A percentile compares a stretch with the other conserved stretches of the same genome.
Evolutionary conservation across 208 protist species (phyloP).

Genomic region (Acanthamoeba triangularis): DNA sequence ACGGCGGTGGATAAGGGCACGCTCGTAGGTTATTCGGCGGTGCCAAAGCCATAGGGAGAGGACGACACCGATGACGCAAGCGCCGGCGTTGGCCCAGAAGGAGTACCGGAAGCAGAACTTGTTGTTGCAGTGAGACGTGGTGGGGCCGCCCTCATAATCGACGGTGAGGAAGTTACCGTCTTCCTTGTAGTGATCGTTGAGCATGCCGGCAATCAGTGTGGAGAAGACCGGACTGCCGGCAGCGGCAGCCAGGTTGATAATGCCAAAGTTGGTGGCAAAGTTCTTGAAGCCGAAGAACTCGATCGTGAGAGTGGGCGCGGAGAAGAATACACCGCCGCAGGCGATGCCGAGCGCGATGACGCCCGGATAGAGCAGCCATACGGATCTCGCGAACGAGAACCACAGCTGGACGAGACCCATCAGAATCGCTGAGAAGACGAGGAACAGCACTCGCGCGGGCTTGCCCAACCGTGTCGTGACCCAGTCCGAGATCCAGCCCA

Average conservation of each 20-base stretch:
- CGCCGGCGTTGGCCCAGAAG: background rate
- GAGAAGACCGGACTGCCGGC: constrained; percentile 8
- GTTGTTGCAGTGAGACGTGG: constrained; percentile 35
- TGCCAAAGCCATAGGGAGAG: background rate
- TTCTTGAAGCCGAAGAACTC: constrained; percentile 57
- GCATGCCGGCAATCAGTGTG: constrained; percentile 40
- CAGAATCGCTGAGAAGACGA: constrained; percentile 1
- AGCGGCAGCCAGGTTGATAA: constrained; percentile 28
- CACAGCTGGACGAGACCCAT: constrained; percentile 13
- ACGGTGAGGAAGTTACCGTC: background rate
- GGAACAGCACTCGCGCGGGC: constrained; percentile 14
- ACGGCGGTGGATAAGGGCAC: background rate
- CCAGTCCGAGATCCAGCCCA: constrained; percentile 28
- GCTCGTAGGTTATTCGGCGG: background rate
- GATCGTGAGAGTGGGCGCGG: constrained; percentile 15
- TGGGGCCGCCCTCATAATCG: background rate
- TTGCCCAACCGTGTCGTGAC: constrained; percentile 9
- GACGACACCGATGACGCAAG: background rate
- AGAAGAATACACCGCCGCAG: background rate
- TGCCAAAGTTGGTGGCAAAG: constrained; percentile 59
- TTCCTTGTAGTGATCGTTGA: constrained; percentile 37
- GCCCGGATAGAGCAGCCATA: constrained; percentile 11
- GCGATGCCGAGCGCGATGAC: constrained; percentile 12
- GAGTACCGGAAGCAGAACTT: background rate
- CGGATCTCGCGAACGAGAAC: background rate